Percentiles rank a stretch among this genome's conserved stretches.
Evolutionary conservation across 768 basidiomycete species (phyloP).

Genomic region (Lactarius evosmus): DNA sequence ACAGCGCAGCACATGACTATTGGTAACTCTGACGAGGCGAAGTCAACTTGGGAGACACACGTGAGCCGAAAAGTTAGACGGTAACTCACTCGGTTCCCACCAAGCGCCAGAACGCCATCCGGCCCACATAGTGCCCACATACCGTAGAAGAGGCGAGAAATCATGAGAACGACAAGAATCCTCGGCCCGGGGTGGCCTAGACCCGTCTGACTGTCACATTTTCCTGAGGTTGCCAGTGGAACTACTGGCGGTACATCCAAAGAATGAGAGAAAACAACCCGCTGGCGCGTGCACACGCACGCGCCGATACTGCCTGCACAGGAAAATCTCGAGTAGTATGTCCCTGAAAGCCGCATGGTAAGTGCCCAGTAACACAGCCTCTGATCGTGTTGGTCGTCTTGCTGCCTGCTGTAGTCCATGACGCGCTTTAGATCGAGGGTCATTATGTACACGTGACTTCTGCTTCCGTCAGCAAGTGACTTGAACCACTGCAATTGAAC

Average conservation of each 20-base stretch:
- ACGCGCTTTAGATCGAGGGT: constrained; percentile 4
- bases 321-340: constrained; percentile 2
- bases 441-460: constrained; percentile 9
- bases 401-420: constrained; percentile 5
- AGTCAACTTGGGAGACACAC: background rate
- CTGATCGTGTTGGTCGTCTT: constrained; percentile 11
- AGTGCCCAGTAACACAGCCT: constrained; percentile 24
- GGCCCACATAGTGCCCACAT: background rate
- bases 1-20: background rate
- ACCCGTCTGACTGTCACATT: background rate
- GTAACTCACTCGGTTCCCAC: background rate
- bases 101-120: background rate
- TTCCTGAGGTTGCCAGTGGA: background rate
- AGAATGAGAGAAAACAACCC: background rate
- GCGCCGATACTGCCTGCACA: background rate
- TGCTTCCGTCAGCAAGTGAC: background rate
- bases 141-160: background rate
- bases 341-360: constrained; percentile 26
- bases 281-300: background rate
- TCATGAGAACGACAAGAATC: background rate
- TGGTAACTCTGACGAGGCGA: background rate
- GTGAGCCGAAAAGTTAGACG: background rate
- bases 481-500: too few relatives aligned
- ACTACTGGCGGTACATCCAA: background rate
- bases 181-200: background rate